Evolutionary conservation across 371 early-diverging fungal species (phyloP), one percentile per base, ranked within the genome.

Genomic region (Syncephalastrum racemosum): DNA sequence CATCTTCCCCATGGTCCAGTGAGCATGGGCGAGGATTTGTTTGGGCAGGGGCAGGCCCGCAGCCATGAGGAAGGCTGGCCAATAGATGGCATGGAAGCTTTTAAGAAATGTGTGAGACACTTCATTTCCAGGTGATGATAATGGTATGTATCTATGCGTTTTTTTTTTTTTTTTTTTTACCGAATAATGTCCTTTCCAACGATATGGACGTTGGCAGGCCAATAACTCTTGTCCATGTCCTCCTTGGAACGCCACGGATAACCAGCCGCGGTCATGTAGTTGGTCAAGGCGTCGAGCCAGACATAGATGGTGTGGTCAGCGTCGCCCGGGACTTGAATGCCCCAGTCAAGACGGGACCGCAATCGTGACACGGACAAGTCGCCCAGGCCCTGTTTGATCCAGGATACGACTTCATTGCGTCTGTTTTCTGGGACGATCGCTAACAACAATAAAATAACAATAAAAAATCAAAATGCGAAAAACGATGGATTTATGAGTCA

Each of bases 181-280:
- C 90, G 88, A n/a, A 95, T 58, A 71, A 97, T 97, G 59, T 97
- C 98, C 65, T 97, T 96, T 24, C 98, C 98, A 3, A 97, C 87
- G 2, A 97, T 79, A 49, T 97, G 97, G 2, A 88, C 75, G 49
- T 83, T 75, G 6, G 93, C 89, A 1, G 94, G 92, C 82, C 91
- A 93, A 7, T 69, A 81, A 44, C 67, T 62, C 20, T 66, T 66
- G 13, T 56, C 43, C 2, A 45, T 20, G 27, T 63, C 60, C 25
- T 56, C 50, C 19, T 23, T 7, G 16, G 50, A 50, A 14, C 18
- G 15, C 88, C 89, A 86, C 13, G 95, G 94, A 64, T 85, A 96
- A 12, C 93, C 93, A 42, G 87, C 79, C 0, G 89, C 90, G 0
- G 97, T 96, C 20, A 94, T 68, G 65, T 98, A 98, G 65, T 95